Percentiles rank a stretch among this genome's conserved stretches.
phyloP scores from a whole-genome alignment of 2,329 filamentous ascomycete species.

The Hysterium pulicare region DNA sequence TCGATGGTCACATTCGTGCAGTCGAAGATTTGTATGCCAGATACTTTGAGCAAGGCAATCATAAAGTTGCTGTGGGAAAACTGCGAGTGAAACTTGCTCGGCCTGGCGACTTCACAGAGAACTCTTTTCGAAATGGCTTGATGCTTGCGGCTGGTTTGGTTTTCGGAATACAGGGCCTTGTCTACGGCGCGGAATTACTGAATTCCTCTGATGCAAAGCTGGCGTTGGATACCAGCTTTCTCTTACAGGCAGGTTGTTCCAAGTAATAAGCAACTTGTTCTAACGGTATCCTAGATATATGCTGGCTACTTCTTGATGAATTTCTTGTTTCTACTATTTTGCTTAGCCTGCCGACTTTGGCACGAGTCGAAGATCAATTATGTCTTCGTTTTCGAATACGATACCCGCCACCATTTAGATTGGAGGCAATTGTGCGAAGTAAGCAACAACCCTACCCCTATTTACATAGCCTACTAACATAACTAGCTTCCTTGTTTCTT shows the following conservation, averaged over 20 bases:
- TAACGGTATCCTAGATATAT: conserved; percentile 63
- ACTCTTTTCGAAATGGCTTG: conserved; percentile 57
- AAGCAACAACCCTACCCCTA: conserved; percentile 50
- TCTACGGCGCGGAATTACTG: conserved; percentile 35
- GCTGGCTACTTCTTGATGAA: conserved; percentile 86
- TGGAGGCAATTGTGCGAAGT: conserved; percentile 83
- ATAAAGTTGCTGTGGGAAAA: conserved; percentile 85
- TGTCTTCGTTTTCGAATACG: conserved; percentile 94
- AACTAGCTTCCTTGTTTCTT: conserved; percentile 80
- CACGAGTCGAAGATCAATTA: conserved; percentile 86
- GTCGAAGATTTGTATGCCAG: conserved; percentile 90
- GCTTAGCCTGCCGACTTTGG: conserved; percentile 81
- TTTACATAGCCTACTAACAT: conserved; percentile 38
- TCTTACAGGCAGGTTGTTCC: conserved; percentile 57
- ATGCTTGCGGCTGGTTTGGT: conserved; percentile 41
- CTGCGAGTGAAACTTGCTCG: conserved; percentile 68
- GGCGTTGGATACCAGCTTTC: conserved; percentile 40
- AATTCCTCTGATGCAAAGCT: conserved; percentile 18
- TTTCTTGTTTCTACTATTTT: conserved; percentile 78
- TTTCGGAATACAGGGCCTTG: conserved; percentile 43
- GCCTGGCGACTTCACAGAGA: conserved; percentile 57
- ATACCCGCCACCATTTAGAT: conserved; percentile 78
- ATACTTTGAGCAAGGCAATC: conserved; percentile 92
- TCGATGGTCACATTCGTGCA: conserved; percentile 74
- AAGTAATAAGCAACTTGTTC: conserved; percentile 9